Evolutionary conservation across 2,329 filamentous ascomycete genomes (phyloP).

Genomic region (Chrysoporthe puriensis): DNA sequence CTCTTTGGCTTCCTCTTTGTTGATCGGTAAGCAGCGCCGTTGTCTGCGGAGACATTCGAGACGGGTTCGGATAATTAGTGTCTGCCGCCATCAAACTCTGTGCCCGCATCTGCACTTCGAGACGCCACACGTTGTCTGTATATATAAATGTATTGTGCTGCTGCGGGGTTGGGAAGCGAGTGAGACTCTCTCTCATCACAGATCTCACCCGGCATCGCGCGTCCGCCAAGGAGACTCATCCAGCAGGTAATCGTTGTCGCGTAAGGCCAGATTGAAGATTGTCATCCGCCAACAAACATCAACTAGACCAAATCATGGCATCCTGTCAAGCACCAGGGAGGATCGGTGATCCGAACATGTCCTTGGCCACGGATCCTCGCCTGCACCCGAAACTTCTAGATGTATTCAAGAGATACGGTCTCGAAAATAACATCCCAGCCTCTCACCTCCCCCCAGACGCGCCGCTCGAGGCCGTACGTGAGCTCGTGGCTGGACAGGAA

Average conservation of each 20-base stretch:
- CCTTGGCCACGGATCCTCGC: constrained; percentile 7
- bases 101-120: too few relatives aligned
- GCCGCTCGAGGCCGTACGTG: constrained; percentile 1
- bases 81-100: too few relatives aligned
- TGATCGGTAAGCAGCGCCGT: not conserved
- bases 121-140: too few relatives aligned
- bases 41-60: too few relatives aligned
- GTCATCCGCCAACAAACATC: not conserved
- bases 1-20: not conserved
- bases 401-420: not conserved
- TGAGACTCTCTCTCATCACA: too few relatives aligned
- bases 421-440: not conserved
- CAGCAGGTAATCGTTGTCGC: too few relatives aligned
- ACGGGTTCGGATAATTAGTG: too few relatives aligned
- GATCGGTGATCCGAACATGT: constrained; percentile 9
- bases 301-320: not conserved
- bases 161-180: too few relatives aligned
- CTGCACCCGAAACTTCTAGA: not conserved
- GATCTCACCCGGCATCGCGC: too few relatives aligned
- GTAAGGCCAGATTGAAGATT: too few relatives aligned
- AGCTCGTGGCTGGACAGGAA: not conserved
- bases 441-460: not conserved
- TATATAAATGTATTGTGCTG: too few relatives aligned
- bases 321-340: not conserved
- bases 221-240: too few relatives aligned